Conservation (phyloP, 116 monocot species). For the Trichopus zeylanicus region DNA sequence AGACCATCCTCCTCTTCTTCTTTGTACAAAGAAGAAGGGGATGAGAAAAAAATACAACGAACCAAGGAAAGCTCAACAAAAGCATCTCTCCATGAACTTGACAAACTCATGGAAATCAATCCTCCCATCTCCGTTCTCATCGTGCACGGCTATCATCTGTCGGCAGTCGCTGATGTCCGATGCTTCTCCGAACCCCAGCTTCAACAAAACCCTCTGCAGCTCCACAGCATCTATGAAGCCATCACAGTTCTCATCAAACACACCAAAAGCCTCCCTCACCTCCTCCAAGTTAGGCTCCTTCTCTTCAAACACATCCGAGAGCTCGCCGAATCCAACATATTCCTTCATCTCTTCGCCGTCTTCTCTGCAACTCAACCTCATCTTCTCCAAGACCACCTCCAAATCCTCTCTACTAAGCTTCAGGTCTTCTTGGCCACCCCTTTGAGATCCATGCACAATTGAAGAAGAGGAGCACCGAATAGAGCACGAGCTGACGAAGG, state of each 20-base stretch:
- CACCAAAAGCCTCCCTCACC: constrained; percentile 33
- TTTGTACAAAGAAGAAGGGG: too few relatives aligned
- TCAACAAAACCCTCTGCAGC: constrained; percentile 31
- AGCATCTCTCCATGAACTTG: constrained; percentile 27
- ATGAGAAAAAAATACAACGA: too few relatives aligned
- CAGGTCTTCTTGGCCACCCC: not conserved
- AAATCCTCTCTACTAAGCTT: constrained; percentile 4
- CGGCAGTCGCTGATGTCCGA: constrained; percentile 14
- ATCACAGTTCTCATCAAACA: constrained; percentile 48
- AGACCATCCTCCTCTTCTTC: too few relatives aligned
- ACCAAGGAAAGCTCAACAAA: too few relatives aligned
- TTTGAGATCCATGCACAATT: not conserved
- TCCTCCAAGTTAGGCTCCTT: constrained; percentile 41
- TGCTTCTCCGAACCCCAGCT: constrained; percentile 29
- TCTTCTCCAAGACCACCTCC: constrained; percentile 7
- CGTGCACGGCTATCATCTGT: constrained; percentile 32
- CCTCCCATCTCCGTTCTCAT: constrained; percentile 28
- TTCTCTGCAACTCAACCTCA: not conserved
- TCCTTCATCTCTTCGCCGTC: not conserved
- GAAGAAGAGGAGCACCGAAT: not conserved
- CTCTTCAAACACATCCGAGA: constrained; percentile 24
- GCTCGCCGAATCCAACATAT: not conserved
- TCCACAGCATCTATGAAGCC: constrained; percentile 47
- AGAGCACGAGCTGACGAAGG: not conserved
- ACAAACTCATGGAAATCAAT: constrained; percentile 43